A percentile compares a stretch with the other conserved stretches of the same genome.
Conservation (phyloP, 2,329 filamentous ascomycete species). For the Xylaria sp. region DNA sequence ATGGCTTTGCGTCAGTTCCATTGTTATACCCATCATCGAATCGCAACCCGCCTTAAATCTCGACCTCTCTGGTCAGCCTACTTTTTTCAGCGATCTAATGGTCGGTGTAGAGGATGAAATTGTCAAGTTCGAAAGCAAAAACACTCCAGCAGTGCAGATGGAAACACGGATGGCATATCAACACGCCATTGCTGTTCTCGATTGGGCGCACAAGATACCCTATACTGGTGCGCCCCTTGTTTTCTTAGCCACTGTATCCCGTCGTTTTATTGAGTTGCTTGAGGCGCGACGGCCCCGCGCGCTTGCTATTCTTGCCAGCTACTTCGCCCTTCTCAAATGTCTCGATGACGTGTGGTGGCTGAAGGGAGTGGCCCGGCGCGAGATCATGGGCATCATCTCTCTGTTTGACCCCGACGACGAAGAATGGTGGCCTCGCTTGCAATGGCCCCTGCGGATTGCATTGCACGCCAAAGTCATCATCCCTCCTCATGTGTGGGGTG, state of each 20-base stretch:
- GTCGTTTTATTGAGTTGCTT: slow-evolving; percentile 55
- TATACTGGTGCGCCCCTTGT: slow-evolving; percentile 54
- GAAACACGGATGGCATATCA: slow-evolving; percentile 52
- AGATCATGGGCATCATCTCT: slow-evolving; percentile 59
- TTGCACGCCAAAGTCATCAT: slow-evolving; percentile 51
- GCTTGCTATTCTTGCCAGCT: slow-evolving; percentile 59
- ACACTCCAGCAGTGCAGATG: slow-evolving; percentile 16
- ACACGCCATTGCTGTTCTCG: slow-evolving; percentile 60
- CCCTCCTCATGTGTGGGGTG: slow-evolving; percentile 53
- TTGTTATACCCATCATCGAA: slow-evolving; percentile 57
- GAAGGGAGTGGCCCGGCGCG: slow-evolving; percentile 57
- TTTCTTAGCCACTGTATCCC: slow-evolving; percentile 60
- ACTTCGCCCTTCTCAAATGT: slow-evolving; percentile 59
- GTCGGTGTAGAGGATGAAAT: slow-evolving; percentile 54
- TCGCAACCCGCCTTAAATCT: slow-evolving; percentile 58
- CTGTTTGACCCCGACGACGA: slow-evolving; percentile 52
- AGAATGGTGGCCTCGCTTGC: slow-evolving; percentile 56
- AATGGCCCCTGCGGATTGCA: slow-evolving; percentile 56
- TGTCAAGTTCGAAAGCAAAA: slow-evolving; percentile 27
- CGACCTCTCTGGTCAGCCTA: slow-evolving; percentile 48
- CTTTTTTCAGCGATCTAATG: slow-evolving; percentile 58
- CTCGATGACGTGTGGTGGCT: slow-evolving; percentile 65
- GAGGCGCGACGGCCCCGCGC: slow-evolving; percentile 55
- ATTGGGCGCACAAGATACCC: slow-evolving; percentile 60
- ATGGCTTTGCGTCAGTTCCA: slow-evolving; percentile 53